Evolutionary conservation across 2,329 filamentous ascomycete species (phyloP).

Genomic region (Leptographium flavum): DNA sequence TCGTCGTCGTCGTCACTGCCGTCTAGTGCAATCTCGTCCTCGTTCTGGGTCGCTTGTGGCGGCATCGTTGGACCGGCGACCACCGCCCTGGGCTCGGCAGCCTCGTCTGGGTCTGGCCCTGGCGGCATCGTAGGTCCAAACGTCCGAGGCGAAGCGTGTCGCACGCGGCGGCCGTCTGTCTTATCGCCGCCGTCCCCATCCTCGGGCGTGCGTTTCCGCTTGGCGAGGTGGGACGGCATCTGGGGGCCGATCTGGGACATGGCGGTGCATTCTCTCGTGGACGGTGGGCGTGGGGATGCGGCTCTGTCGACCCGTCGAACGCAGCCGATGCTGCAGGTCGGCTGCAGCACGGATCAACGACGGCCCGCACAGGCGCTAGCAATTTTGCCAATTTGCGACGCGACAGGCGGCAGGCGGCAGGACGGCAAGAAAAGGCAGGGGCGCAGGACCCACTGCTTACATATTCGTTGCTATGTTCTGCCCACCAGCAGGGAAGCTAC

Average conservation of each 20-base stretch:
- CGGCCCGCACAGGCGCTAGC: constrained; percentile 3
- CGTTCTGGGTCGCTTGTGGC: constrained; percentile 17
- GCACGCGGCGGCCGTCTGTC: not conserved
- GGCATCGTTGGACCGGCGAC: constrained; percentile 12
- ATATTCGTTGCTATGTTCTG: too few species aligned
- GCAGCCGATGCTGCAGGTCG: not conserved
- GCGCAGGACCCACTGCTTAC: not conserved
- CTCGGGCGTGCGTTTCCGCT: constrained; percentile 42
- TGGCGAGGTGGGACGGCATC: constrained; percentile 51
- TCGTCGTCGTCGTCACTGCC: constrained; percentile 21
- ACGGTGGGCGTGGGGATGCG: not conserved
- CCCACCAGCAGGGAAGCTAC: constrained; percentile 6
- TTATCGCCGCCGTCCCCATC: constrained; percentile 12
- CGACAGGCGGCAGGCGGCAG: too few species aligned
- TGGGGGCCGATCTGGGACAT: constrained; percentile 61
- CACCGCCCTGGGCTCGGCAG: not conserved
- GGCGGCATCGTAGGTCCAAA: too few species aligned
- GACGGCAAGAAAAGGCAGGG: not conserved
- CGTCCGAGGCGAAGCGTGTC: not conserved
- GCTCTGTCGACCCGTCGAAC: not conserved
- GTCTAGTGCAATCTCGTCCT: constrained; percentile 26
- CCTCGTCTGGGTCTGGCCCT: too few species aligned
- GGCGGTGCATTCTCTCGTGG: constrained; percentile 2
- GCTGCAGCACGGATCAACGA: constrained; percentile 2
- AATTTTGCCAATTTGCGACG: not conserved